Evolutionary conservation across 2,329 filamentous ascomycete species (phyloP).

Genomic region (Fusarium miscanthi): DNA sequence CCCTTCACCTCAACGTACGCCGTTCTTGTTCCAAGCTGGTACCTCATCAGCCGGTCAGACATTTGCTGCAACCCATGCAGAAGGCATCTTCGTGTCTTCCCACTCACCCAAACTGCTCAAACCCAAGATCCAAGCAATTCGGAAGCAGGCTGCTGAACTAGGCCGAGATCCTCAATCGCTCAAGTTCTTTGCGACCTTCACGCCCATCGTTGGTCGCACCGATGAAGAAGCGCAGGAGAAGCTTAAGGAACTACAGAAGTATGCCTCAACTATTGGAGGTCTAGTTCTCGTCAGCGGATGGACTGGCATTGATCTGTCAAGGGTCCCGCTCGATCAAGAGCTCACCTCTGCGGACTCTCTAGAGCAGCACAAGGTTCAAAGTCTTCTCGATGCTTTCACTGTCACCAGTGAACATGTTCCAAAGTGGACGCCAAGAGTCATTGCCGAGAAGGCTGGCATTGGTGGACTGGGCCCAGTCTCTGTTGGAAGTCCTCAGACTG

Average conservation of each 20-base stretch:
- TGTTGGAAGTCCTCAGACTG: constrained; percentile 53
- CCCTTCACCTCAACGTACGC: constrained; percentile 67
- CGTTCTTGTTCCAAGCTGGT: constrained; percentile 69
- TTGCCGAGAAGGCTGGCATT: constrained; percentile 56
- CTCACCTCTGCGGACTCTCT: constrained; percentile 65
- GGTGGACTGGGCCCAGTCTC: constrained; percentile 53
- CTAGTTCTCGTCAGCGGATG: constrained; percentile 67
- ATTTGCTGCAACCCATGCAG: constrained; percentile 68
- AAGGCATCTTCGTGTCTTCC: constrained; percentile 69
- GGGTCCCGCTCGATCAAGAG: constrained; percentile 67
- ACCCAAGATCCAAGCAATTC: constrained; percentile 64
- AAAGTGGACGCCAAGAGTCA: constrained; percentile 58
- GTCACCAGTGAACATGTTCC: constrained; percentile 57
- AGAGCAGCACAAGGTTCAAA: constrained; percentile 63
- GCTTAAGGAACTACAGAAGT: constrained; percentile 60
- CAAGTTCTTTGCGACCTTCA: constrained; percentile 66
- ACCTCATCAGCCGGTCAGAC: constrained; percentile 66
- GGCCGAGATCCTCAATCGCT: constrained; percentile 67
- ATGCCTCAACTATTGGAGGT: constrained; percentile 64
- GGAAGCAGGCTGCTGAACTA: constrained; percentile 59
- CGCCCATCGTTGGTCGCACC: constrained; percentile 60
- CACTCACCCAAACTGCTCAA: constrained; percentile 61
- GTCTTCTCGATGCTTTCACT: constrained; percentile 61
- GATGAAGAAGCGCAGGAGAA: constrained; percentile 66
- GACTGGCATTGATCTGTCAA: constrained; percentile 70